These are phyloP conservation scores for Trichoderma sp. DNA, from an alignment of 2,329 filamentous ascomycete species.

Conservation along the genomic window DNA sequence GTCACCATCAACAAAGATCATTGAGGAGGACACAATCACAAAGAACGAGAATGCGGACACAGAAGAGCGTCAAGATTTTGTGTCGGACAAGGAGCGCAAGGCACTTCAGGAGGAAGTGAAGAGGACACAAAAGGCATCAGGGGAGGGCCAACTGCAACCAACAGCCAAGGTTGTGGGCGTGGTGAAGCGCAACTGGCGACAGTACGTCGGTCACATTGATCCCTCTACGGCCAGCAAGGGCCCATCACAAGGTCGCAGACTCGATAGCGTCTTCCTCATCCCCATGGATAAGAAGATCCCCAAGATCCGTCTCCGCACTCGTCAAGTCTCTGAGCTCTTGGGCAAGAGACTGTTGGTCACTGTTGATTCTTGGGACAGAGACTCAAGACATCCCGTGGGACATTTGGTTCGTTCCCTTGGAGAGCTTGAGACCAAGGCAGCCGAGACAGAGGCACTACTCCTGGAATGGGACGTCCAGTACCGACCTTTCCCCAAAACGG, in stretches of 20 bases:
- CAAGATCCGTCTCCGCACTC: slow-evolving; percentile 89
- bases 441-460: slow-evolving; percentile 90
- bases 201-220: slow-evolving; percentile 96
- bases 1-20: slow-evolving; percentile 87
- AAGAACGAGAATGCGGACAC: slow-evolving; percentile 91
- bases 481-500: slow-evolving; percentile 91
- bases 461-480: slow-evolving; percentile 98
- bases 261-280: slow-evolving; percentile 90
- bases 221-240: slow-evolving; percentile 73
- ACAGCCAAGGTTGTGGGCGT: slow-evolving; percentile 91
- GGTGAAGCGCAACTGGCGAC: slow-evolving; percentile 94
- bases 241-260: slow-evolving; percentile 73
- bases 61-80: slow-evolving; percentile 71
- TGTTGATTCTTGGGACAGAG: slow-evolving; percentile 92
- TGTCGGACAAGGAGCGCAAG: slow-evolving; percentile 83
- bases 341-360: slow-evolving; percentile 91
- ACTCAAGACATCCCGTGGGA: slow-evolving; percentile 87
- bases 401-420: slow-evolving; percentile 93
- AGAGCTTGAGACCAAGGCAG: slow-evolving; percentile 93
- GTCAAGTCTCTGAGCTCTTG: slow-evolving; percentile 83
- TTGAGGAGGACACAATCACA: slow-evolving; percentile 89
- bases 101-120: slow-evolving; percentile 90
- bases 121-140: slow-evolving; percentile 72
- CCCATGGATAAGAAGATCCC: slow-evolving; percentile 98
- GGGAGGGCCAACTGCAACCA: slow-evolving; percentile 78